A percentile compares a stretch with the other conserved stretches of the same genome.
Evolutionary conservation across 495 filamentous ascomycete genomes (phyloP).

Genomic region (Physcia stellaris): DNA sequence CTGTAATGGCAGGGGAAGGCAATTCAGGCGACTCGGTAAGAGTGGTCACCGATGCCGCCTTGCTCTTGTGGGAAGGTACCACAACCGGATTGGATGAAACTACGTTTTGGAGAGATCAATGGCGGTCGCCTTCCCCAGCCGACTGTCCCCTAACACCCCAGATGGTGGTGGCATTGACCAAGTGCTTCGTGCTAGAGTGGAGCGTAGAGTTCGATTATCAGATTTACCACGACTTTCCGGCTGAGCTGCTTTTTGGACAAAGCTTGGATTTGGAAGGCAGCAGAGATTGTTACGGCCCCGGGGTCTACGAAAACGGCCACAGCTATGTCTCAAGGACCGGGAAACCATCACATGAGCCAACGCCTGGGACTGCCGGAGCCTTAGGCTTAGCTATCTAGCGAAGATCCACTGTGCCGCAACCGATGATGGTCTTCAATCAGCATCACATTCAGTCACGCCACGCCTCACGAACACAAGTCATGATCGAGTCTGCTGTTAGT

Average conservation of each 20-base stretch:
- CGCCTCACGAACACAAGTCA: no score
- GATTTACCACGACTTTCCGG: conserved; percentile 24
- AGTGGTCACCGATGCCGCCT: conserved; percentile 16
- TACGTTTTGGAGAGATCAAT: conserved; percentile 7
- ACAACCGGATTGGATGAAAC: conserved; percentile 10
- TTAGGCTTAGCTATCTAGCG: no score
- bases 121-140: background rate
- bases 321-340: no score
- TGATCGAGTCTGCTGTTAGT: no score
- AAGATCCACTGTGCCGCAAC: no score
- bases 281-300: no score
- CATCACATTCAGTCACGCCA: no score
- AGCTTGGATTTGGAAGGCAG: no score
- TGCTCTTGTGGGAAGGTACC: conserved; percentile 2
- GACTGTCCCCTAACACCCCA: conserved; percentile 1
- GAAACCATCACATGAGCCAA: no score
- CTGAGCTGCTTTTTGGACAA: conserved; percentile 18
- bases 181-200: conserved; percentile 26
- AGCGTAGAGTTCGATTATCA: conserved; percentile 27
- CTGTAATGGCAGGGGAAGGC: conserved; percentile 18
- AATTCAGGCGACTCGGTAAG: conserved; percentile 23
- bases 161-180: conserved; percentile 21
- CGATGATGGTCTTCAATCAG: no score
- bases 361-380: no score
- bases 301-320: no score